These are phyloP conservation scores for Delonix regia DNA, from an alignment of 306 rosid species.

Conservation along the genomic window DNA sequence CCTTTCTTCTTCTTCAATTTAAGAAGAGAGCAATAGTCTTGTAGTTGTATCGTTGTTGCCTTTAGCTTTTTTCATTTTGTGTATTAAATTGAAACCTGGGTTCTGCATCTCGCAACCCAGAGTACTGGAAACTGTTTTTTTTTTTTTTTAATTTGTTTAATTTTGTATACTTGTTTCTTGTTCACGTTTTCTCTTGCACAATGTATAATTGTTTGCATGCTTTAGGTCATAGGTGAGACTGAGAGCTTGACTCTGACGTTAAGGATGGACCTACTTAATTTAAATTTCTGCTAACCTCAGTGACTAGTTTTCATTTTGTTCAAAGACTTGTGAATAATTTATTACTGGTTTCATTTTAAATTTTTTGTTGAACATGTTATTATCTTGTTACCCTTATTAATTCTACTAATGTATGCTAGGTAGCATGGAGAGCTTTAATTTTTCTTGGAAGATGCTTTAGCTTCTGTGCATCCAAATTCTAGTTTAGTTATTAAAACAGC, in stretches of 20 bases:
- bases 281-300: neutral
- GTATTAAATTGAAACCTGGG: neutral
- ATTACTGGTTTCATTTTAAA: neutral
- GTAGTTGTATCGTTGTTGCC: neutral
- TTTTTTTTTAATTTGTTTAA: neutral
- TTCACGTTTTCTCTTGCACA: neutral
- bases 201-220: neutral
- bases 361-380: neutral
- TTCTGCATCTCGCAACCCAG: neutral
- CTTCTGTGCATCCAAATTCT: neutral
- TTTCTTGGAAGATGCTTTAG: constrained; percentile 19
- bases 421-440: neutral
- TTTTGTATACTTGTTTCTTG: neutral
- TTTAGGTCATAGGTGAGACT: neutral
- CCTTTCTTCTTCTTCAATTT: neutral
- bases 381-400: constrained; percentile 9
- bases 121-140: neutral
- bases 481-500: neutral
- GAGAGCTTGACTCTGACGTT: neutral
- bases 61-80: neutral
- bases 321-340: neutral
- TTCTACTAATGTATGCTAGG: neutral
- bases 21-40: neutral
- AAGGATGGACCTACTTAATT: constrained; percentile 15
- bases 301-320: neutral